phyloP scores from a whole-genome alignment of 2,329 filamentous ascomycete genomes.

The Gliomastix tumulicola region DNA sequence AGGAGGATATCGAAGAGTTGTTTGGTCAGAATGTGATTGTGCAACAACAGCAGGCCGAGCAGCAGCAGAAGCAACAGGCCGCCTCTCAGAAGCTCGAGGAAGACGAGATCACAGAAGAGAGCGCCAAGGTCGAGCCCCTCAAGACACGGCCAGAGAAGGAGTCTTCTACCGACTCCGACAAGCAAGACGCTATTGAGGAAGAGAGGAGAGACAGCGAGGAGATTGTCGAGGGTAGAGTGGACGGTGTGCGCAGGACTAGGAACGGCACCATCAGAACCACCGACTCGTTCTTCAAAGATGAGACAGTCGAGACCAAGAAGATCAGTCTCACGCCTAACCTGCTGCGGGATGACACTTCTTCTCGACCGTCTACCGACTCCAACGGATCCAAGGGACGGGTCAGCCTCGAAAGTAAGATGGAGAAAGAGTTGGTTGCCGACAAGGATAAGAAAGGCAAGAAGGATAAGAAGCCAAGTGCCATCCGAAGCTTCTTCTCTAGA shows the following conservation, averaged over 20 bases:
- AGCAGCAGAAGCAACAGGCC: conserved; percentile 17
- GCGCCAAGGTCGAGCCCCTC: conserved; percentile 48
- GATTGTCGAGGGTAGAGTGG: conserved; percentile 47
- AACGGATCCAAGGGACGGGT: conserved; percentile 41
- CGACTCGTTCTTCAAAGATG: conserved; percentile 96
- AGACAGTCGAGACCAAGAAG: conserved; percentile 91
- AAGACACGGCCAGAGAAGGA: conserved; percentile 39
- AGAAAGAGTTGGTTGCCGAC: conserved; percentile 49
- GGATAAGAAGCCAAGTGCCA: conserved; percentile 49
- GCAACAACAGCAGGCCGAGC: conserved; percentile 17
- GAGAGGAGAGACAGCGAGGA: conserved; percentile 55
- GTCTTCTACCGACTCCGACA: conserved; percentile 6
- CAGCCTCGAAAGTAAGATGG: conserved; percentile 67
- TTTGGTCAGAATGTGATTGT: conserved; percentile 23
- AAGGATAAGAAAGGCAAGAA: conserved; percentile 74
- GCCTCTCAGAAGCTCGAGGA: conserved; percentile 21
- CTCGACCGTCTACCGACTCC: conserved; percentile 44
- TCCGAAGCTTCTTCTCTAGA: conserved; percentile 56
- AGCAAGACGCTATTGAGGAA: conserved; percentile 22
- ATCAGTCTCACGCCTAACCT: conserved; percentile 94
- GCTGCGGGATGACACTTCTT: conserved; percentile 68
- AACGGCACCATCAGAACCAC: conserved; percentile 87
- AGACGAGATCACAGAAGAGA: conserved; percentile 36
- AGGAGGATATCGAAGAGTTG: conserved; percentile 45
- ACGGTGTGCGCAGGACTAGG: conserved; percentile 56